phyloP scores from a whole-genome alignment of 2,329 filamentous ascomycete genomes.

The Ophiocordyceps camponoti-leonardi region DNA sequence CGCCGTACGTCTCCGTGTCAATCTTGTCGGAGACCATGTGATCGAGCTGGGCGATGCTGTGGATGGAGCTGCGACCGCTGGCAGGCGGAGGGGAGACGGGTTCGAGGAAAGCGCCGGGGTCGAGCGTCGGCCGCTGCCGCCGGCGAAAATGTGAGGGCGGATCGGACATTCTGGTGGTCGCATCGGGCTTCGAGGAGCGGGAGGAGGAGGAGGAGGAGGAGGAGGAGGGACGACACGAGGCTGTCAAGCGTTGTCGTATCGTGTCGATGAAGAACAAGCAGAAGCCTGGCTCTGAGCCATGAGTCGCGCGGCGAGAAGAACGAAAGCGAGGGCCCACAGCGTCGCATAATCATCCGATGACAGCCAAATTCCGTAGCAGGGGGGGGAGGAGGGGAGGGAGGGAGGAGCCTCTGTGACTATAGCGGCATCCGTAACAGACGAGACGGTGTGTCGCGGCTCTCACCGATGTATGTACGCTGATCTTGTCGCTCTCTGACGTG shows the following conservation, averaged over 20 bases:
- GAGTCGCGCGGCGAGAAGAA: neutral
- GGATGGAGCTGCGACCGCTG: slow-evolving; percentile 9
- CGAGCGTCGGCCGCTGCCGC: neutral
- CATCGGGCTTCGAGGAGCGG: neutral
- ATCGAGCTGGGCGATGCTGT: slow-evolving; percentile 16
- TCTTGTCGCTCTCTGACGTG: neutral
- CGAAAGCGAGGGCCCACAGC: neutral
- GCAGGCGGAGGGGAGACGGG: neutral
- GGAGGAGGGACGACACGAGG: too few relatives aligned
- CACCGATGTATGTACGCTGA: too few relatives aligned
- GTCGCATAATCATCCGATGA: neutral
- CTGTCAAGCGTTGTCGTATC: neutral
- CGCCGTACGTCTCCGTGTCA: slow-evolving; percentile 22
- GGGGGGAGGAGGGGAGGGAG: neutral
- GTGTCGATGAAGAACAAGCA: neutral
- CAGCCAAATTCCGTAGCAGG: neutral
- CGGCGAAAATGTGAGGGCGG: neutral
- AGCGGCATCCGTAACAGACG: too few relatives aligned
- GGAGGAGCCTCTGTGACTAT: neutral
- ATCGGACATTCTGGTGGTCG: neutral
- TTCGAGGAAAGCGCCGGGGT: slow-evolving; percentile 2
- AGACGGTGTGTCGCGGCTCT: too few relatives aligned
- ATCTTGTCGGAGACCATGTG: slow-evolving; percentile 16
- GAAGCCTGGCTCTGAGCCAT: neutral
- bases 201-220: too few relatives aligned